Base-by-base conservation (phyloP, 306 rosid genomes). In the Medicago lupulina region DNA sequence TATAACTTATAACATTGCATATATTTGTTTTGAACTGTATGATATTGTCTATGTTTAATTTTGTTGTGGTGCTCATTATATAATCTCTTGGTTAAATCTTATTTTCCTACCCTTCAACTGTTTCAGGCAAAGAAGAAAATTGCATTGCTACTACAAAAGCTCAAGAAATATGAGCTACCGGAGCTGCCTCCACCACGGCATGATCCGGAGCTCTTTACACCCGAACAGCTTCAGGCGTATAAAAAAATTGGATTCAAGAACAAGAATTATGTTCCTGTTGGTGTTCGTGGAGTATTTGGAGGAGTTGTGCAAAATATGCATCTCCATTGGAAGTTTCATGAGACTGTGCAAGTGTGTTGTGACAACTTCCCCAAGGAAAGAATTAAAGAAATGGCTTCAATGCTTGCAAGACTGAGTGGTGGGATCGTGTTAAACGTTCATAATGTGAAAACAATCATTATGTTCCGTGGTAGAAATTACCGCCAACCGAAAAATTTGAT, bases 271-370 rank as follows among this genome's bases (percentile, higher is more conserved):
- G 97, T 95, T 63, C 97, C 97, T 3, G 97, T 95, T 71, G 99
- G 99, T 78, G 99, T 95, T 36, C 97, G 97, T 80, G 99, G 99
- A 80, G 99, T 95, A 44, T 95, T 95, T 71, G 99, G 99, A 77
- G 99, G 99, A 55, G 99, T 95, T 51, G 99, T 95, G 68, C 99
- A 95, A 83, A 95, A 95, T 86, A 91, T 95, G 99, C 99, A 92
- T 88, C 88, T 95, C 50, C 96, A 95, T 72, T 95, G 99, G 99
- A 95, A 95, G 83, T 95, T 95, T 87, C 99, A 95, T 1, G 96
- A 95, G 88, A 95, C 99, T 9, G 96, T 95, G 65, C 99, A 95
- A 89, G 97, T 95, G 75, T 95, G 97, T 41, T 95, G 99, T 79
- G 99, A 95, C 85, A 95, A 95, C 84, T 95, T 95, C 79, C 93